A percentile compares a stretch with the other conserved stretches of the same genome.
These are phyloP conservation scores for Trametes cingulata DNA, from an alignment of 768 basidiomycete genomes.

Conservation along the genomic window DNA sequence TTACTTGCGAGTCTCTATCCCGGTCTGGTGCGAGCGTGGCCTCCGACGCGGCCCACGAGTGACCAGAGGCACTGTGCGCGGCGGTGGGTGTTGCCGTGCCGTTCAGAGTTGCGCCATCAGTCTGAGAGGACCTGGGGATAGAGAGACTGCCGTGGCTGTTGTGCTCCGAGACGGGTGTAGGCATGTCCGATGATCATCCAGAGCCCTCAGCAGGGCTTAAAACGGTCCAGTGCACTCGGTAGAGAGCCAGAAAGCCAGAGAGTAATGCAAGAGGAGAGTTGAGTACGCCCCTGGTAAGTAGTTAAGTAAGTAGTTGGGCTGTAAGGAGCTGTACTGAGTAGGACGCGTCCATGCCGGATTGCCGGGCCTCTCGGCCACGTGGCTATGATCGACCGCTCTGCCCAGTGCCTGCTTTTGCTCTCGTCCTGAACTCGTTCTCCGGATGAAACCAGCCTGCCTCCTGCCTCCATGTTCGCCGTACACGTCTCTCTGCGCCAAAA, in stretches of 20 bases:
- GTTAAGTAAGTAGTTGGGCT: neutral
- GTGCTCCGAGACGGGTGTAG: neutral
- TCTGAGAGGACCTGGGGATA: neutral
- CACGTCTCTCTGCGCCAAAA: too few species aligned
- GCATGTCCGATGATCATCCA: neutral
- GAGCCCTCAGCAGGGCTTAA: neutral
- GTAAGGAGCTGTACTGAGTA: neutral
- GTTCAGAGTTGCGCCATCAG: constrained; percentile 9
- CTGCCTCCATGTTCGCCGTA: too few species aligned
- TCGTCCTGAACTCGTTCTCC: too few species aligned
- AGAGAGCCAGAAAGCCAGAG: neutral
- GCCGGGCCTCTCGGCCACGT: constrained; percentile 2
- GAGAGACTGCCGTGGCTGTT: constrained; percentile 9
- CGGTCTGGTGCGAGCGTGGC: neutral
- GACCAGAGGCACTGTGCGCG: constrained; percentile 1
- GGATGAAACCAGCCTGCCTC: too few species aligned
- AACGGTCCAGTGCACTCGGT: neutral
- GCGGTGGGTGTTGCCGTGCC: constrained; percentile 1
- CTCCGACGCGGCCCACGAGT: constrained; percentile 3
- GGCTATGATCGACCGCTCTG: constrained; percentile 3
- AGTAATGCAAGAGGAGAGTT: too few species aligned
- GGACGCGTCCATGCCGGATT: constrained; percentile 9
- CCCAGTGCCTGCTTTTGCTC: too few species aligned
- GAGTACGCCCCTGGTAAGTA: neutral
- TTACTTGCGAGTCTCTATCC: constrained; percentile 14